Conservation (phyloP, 2,329 filamentous ascomycete species). For the Diaporthe nobilis region DNA sequence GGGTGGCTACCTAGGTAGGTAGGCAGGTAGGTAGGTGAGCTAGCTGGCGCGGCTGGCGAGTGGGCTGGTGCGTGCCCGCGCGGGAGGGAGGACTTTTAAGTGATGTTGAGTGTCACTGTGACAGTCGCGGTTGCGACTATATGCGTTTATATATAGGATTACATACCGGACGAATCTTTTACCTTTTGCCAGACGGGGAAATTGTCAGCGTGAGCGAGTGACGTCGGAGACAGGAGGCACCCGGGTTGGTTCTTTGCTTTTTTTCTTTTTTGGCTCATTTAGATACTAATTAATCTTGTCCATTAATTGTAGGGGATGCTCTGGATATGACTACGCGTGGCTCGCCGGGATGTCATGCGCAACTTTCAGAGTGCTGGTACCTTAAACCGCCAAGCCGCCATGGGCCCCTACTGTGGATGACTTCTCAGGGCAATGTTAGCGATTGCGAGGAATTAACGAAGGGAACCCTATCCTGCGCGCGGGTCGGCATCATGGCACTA, state of each 20-base stretch:
- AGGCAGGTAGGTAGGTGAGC: too few relatives aligned
- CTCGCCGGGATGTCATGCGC: neutral
- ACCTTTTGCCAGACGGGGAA: neutral
- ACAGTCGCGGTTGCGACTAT: constrained; percentile 1
- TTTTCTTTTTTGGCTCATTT: neutral
- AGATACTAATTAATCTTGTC: too few relatives aligned
- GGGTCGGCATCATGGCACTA: neutral
- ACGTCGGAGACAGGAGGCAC: neutral
- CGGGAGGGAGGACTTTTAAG: neutral
- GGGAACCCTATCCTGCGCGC: neutral
- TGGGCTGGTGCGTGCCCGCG: neutral
- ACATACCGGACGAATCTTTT: neutral
- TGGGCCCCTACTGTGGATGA: neutral
- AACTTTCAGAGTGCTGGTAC: neutral
- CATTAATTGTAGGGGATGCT: neutral
- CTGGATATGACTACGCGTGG: neutral
- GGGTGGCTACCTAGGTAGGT: too few relatives aligned
- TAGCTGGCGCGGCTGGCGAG: neutral
- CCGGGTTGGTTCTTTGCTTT: too few relatives aligned
- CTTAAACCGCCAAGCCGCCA: neutral
- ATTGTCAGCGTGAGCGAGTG: neutral
- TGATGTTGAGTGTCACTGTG: neutral
- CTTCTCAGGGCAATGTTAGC: neutral
- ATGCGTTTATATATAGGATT: neutral
- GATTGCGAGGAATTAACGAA: neutral